Percentiles rank a stretch among this genome's conserved stretches.
phyloP scores from a whole-genome alignment of 305 asterid species.

The Fraxinus paxiana region DNA sequence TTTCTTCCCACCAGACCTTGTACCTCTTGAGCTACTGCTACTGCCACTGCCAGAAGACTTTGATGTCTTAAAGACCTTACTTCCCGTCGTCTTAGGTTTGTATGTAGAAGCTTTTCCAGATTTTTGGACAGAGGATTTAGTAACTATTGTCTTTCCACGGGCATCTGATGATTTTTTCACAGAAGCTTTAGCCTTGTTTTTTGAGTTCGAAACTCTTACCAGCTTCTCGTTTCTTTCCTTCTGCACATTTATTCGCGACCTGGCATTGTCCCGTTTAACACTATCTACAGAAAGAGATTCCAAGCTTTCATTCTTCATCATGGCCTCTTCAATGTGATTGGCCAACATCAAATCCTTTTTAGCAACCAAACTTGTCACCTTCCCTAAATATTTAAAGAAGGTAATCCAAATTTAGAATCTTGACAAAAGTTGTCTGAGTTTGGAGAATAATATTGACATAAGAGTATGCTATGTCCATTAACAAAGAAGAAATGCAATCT shows the following conservation, averaged over 20 bases:
- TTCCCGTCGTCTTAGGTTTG: slow-evolving; percentile 34
- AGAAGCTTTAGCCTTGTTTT: slow-evolving; percentile 38
- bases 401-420: background rate
- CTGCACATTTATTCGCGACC: slow-evolving; percentile 62
- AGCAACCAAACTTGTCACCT: slow-evolving; percentile 88
- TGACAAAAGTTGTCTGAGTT: background rate
- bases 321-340: slow-evolving; percentile 72
- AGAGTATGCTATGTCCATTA: background rate
- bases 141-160: slow-evolving; percentile 33
- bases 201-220: slow-evolving; percentile 43
- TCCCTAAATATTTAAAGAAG: slow-evolving; percentile 46
- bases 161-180: slow-evolving; percentile 36
- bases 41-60: slow-evolving; percentile 33
- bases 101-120: slow-evolving; percentile 33
- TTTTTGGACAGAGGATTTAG: slow-evolving; percentile 34
- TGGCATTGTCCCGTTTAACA: slow-evolving; percentile 66
- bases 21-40: slow-evolving; percentile 39
- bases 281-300: slow-evolving; percentile 79
- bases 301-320: slow-evolving; percentile 80
- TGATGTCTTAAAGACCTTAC: slow-evolving; percentile 34
- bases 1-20: slow-evolving; percentile 39
- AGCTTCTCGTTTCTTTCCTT: slow-evolving; percentile 57
- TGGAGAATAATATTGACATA: background rate
- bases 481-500: background rate
- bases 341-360: slow-evolving; percentile 62